Percentiles rank a stretch among this genome's conserved stretches.
Evolutionary conservation across 106 monocot species (phyloP).

Genomic region (Dioscorea zingiberensis): DNA sequence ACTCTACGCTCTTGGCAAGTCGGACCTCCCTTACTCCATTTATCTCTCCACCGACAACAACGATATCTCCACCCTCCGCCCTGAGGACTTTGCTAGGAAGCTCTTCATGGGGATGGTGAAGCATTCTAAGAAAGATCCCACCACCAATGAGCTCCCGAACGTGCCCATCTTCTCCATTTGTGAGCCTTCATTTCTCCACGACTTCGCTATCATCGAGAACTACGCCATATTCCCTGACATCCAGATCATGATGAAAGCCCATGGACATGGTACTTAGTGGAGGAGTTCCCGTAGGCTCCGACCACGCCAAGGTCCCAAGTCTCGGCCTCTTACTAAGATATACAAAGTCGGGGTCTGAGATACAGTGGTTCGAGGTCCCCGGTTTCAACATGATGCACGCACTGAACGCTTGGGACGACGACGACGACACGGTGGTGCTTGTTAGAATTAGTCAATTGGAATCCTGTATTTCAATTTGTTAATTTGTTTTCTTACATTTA

Average conservation of each 20-base stretch:
- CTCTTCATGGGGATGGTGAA: slow-evolving; percentile 17
- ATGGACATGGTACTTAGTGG: slow-evolving; percentile 58
- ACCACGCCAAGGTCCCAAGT: slow-evolving; percentile 56
- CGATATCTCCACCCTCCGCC: slow-evolving; percentile 8
- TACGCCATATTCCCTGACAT: slow-evolving; percentile 67
- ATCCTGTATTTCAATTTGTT: too few relatives aligned
- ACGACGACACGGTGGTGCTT: slow-evolving; percentile 48
- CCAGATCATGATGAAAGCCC: slow-evolving; percentile 76
- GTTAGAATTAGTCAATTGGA: too few relatives aligned
- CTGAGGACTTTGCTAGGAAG: slow-evolving; percentile 7
- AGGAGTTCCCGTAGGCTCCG: slow-evolving; percentile 40
- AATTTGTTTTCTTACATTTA: too few relatives aligned
- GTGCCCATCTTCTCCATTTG: slow-evolving; percentile 62
- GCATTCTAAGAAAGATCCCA: slow-evolving; percentile 17
- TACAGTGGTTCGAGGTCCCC: slow-evolving; percentile 82
- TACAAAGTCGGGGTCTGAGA: slow-evolving; percentile 52
- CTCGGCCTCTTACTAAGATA: slow-evolving; percentile 64
- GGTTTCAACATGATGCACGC: slow-evolving; percentile 87
- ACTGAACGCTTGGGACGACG: slow-evolving; percentile 76
- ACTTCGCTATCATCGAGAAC: slow-evolving; percentile 73
- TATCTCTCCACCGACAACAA: slow-evolving; percentile 4
- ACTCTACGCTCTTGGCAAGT: slow-evolving; percentile 18
- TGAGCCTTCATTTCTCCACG: slow-evolving; percentile 68
- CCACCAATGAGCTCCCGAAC: slow-evolving; percentile 26
- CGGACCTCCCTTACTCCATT: slow-evolving; percentile 19